These are phyloP conservation scores for Blastomyces parvus DNA, from an alignment of 2,329 filamentous ascomycete genomes.

Conservation along the genomic window DNA sequence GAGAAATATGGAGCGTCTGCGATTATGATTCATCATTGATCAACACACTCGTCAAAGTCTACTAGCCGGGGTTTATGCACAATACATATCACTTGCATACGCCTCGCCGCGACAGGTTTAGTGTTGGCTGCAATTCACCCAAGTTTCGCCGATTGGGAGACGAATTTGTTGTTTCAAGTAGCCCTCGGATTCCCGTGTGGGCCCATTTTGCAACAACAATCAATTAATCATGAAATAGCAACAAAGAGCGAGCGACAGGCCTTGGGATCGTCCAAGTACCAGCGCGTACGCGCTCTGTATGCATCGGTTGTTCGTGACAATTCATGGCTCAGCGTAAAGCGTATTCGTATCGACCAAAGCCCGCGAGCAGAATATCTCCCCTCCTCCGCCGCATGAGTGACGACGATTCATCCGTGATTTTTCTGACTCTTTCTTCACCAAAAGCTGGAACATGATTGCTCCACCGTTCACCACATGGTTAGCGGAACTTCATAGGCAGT, in stretches of 20 bases:
- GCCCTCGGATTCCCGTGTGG: neutral
- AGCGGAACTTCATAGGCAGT: neutral
- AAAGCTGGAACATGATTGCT: neutral
- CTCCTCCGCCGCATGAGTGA: neutral
- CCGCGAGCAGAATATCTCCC: neutral
- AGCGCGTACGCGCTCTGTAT: too few species aligned
- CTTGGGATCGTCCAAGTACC: too few species aligned
- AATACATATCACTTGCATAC: slow-evolving; percentile 2
- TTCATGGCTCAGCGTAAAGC: neutral
- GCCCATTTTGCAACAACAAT: too few species aligned
- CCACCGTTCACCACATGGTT: neutral
- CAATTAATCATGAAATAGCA: neutral
- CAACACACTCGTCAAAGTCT: too few species aligned
- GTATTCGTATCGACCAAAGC: slow-evolving; percentile 1
- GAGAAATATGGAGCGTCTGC: too few species aligned
- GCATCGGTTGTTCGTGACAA: too few species aligned
- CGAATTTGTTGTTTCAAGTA: neutral
- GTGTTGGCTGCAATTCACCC: neutral
- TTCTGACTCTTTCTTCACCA: too few species aligned
- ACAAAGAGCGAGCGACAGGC: neutral
- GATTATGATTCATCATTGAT: too few species aligned
- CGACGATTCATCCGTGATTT: too few species aligned
- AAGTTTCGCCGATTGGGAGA: neutral
- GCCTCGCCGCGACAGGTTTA: neutral
- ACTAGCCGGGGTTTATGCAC: neutral